Percentiles rank a stretch among this genome's conserved stretches.
Evolutionary conservation across 2,329 filamentous ascomycete genomes (phyloP).

Genomic region (Salinomyces thailandicus): DNA sequence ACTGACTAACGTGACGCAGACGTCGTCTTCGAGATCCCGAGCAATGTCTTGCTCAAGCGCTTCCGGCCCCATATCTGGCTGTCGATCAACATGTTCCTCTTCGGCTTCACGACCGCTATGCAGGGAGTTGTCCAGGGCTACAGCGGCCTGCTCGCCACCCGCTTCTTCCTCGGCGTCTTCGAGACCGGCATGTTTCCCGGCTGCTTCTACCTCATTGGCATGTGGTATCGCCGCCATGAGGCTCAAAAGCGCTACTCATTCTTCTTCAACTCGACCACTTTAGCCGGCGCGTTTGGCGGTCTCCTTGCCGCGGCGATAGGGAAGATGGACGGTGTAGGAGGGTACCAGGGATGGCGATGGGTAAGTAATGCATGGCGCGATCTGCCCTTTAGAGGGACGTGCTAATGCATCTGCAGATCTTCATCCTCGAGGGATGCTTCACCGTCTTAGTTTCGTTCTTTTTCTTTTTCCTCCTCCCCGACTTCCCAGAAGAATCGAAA

Average conservation of each 20-base stretch:
- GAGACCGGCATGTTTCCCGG: slow-evolving; percentile 53
- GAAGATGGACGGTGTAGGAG: slow-evolving; percentile 64
- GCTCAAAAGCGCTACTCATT: slow-evolving; percentile 87
- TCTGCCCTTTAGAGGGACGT: no score
- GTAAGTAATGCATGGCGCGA: no score
- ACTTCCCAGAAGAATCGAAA: slow-evolving; percentile 41
- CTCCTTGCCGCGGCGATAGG: slow-evolving; percentile 77
- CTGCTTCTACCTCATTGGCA: slow-evolving; percentile 50
- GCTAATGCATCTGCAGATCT: slow-evolving; percentile 50
- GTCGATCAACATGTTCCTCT: slow-evolving; percentile 67
- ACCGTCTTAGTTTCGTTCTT: slow-evolving; percentile 35
- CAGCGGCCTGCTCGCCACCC: slow-evolving; percentile 60
- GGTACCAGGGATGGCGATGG: slow-evolving; percentile 69
- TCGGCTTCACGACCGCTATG: slow-evolving; percentile 62
- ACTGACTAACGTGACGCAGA: slow-evolving; percentile 26
- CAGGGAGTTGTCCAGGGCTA: slow-evolving; percentile 75
- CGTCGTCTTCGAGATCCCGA: slow-evolving; percentile 44
- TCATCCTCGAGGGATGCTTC: slow-evolving; percentile 54
- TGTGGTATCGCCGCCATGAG: slow-evolving; percentile 83
- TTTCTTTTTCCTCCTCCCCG: slow-evolving; percentile 40
- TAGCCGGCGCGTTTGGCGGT: slow-evolving; percentile 77
- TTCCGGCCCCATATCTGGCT: slow-evolving; percentile 44
- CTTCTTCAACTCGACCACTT: slow-evolving; percentile 76
- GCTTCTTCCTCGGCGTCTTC: slow-evolving; percentile 69
- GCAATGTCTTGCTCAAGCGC: slow-evolving; percentile 42